Evolutionary conservation across 345 rosid species (phyloP).

Genomic region (Kandelia obovata): DNA sequence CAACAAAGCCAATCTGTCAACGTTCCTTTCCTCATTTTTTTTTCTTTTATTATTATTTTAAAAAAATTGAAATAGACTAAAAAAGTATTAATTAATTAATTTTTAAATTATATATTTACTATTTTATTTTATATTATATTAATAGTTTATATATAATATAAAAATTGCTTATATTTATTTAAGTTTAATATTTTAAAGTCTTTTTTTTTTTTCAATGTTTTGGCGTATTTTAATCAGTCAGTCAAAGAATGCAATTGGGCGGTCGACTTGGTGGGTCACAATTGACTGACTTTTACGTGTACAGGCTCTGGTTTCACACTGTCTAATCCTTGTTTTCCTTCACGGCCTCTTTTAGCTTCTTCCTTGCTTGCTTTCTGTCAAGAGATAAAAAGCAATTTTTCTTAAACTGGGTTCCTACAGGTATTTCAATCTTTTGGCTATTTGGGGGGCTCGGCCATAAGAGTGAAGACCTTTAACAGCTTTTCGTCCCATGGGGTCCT

Average conservation of each 20-base stretch:
- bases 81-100: too few relatives aligned
- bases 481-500: constrained; percentile 58
- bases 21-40: background rate
- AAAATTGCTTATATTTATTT: too few relatives aligned
- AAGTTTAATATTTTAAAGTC: too few relatives aligned
- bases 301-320: constrained; percentile 31
- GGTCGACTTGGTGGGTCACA: constrained; percentile 21
- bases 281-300: constrained; percentile 20
- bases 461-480: background rate
- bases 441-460: background rate
- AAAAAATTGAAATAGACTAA: too few relatives aligned
- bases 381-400: background rate
- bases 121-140: background rate
- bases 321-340: background rate
- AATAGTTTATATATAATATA: too few relatives aligned
- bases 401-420: constrained; percentile 6
- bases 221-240: background rate
- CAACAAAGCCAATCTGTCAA: constrained; percentile 11
- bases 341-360: constrained; percentile 3
- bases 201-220: background rate
- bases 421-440: constrained; percentile 1
- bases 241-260: constrained; percentile 32
- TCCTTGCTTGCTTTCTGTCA: background rate
- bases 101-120: too few relatives aligned
- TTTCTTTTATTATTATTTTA: background rate